A percentile compares a stretch with the other conserved stretches of the same genome.
Evolutionary conservation across 768 basidiomycete species (phyloP).

Genomic region (Collybia mongolica): DNA sequence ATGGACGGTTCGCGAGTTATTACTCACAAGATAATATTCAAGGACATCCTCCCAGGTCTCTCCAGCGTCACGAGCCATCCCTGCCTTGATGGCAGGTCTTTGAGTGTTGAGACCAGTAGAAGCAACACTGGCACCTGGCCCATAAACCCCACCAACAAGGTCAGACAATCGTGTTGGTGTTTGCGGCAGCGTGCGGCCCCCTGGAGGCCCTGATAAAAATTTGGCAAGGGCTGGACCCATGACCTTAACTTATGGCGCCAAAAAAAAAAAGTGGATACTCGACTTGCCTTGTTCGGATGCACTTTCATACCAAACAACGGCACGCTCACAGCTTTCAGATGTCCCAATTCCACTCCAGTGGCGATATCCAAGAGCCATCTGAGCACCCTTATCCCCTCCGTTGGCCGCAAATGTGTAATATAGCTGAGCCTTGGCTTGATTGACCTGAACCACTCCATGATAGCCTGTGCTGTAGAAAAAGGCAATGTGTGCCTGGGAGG

Average conservation of each 20-base stretch:
- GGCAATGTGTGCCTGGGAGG: slow-evolving; percentile 81
- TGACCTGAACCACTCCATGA: slow-evolving; percentile 54
- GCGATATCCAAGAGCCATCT: slow-evolving; percentile 92
- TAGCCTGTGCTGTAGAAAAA: slow-evolving; percentile 93
- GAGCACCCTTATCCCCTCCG: slow-evolving; percentile 81
- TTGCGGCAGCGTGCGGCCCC: slow-evolving; percentile 82
- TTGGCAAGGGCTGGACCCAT: slow-evolving; percentile 64
- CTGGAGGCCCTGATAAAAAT: slow-evolving; percentile 86
- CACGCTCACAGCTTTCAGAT: slow-evolving; percentile 78
- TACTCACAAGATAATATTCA: slow-evolving; percentile 82
- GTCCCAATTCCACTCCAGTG: slow-evolving; percentile 97
- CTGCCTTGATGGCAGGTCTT: slow-evolving; percentile 81
- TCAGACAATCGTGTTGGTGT: slow-evolving; percentile 85
- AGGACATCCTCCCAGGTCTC: slow-evolving; percentile 94
- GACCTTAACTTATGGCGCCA: neutral
- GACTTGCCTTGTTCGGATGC: slow-evolving; percentile 79
- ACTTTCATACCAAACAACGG: slow-evolving; percentile 85
- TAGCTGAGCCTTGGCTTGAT: slow-evolving; percentile 82
- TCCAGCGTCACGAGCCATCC: slow-evolving; percentile 78
- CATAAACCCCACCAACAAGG: slow-evolving; percentile 89
- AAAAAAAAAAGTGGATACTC: neutral
- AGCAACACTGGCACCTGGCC: slow-evolving; percentile 91
- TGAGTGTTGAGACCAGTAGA: slow-evolving; percentile 77
- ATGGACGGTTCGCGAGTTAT: neutral
- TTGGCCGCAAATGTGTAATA: slow-evolving; percentile 95